These are phyloP conservation scores for Leptographium radiaticola DNA, from an alignment of 2,329 filamentous ascomycete genomes.

Conservation along the genomic window DNA sequence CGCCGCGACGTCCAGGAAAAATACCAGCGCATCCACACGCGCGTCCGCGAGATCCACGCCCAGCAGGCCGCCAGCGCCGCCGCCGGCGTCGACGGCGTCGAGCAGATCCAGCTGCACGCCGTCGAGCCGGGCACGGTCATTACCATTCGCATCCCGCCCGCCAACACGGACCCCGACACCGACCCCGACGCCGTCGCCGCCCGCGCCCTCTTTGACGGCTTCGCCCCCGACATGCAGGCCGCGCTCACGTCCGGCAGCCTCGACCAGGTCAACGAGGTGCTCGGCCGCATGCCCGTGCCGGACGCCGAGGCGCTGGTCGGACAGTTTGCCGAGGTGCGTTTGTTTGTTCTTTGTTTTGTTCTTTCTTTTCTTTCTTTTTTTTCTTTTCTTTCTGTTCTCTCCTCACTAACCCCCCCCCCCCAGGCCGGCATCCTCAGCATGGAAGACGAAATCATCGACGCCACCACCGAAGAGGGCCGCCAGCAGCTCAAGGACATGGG, in stretches of 20 bases:
- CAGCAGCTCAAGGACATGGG: conserved; percentile 66
- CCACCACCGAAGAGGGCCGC: conserved; percentile 77
- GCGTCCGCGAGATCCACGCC: conserved; percentile 57
- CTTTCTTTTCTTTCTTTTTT: conserved; percentile 1
- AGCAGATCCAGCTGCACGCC: conserved; percentile 95
- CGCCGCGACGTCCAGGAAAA: conserved; percentile 85
- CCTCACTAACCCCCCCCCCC: not conserved
- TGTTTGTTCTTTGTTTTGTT: not conserved
- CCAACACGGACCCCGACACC: conserved; percentile 49
- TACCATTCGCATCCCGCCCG: conserved; percentile 68
- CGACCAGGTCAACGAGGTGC: conserved; percentile 75
- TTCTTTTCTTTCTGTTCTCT: not conserved
- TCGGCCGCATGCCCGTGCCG: conserved; percentile 72
- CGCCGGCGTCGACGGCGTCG: conserved; percentile 47
- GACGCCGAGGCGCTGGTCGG: conserved; percentile 74
- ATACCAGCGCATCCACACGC: conserved; percentile 66
- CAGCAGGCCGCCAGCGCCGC: conserved; percentile 26
- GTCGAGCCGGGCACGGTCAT: conserved; percentile 90
- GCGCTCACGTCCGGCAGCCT: conserved; percentile 82
- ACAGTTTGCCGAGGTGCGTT: conserved; percentile 50
- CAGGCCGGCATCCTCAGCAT: conserved; percentile 48
- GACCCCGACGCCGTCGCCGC: conserved; percentile 51
- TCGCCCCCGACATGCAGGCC: conserved; percentile 63
- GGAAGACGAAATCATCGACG: conserved; percentile 89
- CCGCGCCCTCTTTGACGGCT: conserved; percentile 68